Evolutionary conservation across 208 protist species (phyloP), one percentile per base, ranked within the genome.

Genomic region (Leishmania lainsoni): DNA sequence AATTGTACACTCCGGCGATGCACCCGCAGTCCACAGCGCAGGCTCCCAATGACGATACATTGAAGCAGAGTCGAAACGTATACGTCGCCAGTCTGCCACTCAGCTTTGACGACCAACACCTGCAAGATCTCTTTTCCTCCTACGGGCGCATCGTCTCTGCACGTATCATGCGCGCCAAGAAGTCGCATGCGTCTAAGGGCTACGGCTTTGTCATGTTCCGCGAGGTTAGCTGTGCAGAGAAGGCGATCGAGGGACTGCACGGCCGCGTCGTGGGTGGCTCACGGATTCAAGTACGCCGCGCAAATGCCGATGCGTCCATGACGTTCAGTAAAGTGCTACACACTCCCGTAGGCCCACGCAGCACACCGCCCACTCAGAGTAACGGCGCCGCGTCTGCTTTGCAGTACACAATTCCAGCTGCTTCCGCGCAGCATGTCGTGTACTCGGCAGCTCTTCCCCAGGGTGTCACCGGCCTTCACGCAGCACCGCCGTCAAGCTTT

Each of bases 151-250:
- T 96, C 76, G 70, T 83, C 29, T 93, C 89, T 35, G 90, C 91
- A 22, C 83, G 89, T 48, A 88, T 96, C 66, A 96, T 96, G 92
- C 89, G 86, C 35, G 75, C 78, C 10, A 94, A 92, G 63, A 86
- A 83, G 56, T 90, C 87, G 17, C 88, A 86, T 10, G 76, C 80
- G 12, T 94, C 89, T 32, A 94, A 92, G 61, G 93, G 91, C 1
- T 95, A 96, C 78, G 93, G 93, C 45, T 96, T 96, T 78, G 90
- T 96, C 63, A 84, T 94, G 61, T 95, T 89, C 78, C 89, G 87
- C 75, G 75, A 91, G 58, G 39, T 71, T 16, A 59, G 39, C 29
- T 81, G 80, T 26, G 93, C 93, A 1, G 86, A 84, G 78, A 74
- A 85, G 51, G 90, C 93, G 9, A 86, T 94, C 58, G 22, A 74